Base-by-base conservation (phyloP, 139 green algal species). In the Chlamydomonas sphaeroides region DNA sequence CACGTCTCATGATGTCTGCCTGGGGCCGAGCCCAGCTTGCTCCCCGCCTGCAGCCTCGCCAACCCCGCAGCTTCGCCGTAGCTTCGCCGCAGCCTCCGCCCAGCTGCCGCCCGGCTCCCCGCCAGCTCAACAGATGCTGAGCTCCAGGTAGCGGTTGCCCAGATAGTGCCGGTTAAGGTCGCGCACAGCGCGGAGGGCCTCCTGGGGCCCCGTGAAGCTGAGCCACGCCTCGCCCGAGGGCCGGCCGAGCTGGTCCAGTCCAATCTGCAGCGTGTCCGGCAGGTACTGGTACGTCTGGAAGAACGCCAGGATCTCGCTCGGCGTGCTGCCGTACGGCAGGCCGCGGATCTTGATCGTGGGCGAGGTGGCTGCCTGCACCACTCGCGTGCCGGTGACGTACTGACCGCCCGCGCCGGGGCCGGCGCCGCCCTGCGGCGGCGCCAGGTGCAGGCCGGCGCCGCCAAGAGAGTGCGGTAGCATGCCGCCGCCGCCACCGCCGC, bases 111-210 rank as follows among this genome's bases (percentile, higher is more conserved):
- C n/a, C n/a, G n/a, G n/a, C n/a, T 3, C 32, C 23, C 28, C 39
- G n/a, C n/a, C n/a, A n/a, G n/a, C n/a, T 88, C 53, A 88, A 56
- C 84, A 85, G 18, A 85, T 76, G 71, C 69, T 85, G 57, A 94
- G 87, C 85, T 94, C 90, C 32, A 94, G 85, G 70, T 94, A 94
- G 32, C 90, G 79, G 80, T 90, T 91, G 62, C 90, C 88, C 65
- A 94, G 76, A 69, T 92, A 94, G 42, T 93, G 91, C 17, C 91
- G 73, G 84, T 94, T 94, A 39, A 89, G 84, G 48, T 94, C 89
- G 20, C 83, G 79, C 68, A 92, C 91, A 1, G 87, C 84, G 15
- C 91, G 68, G 38, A 88, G 57, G 15, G 91, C 89, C 70, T 93
- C 91, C 36, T 92, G 72, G 5, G 79, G 84, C 51, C 57, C 78